Base-by-base conservation (phyloP, 2,329 filamentous ascomycete genomes). In the Aspergillus sp. region DNA sequence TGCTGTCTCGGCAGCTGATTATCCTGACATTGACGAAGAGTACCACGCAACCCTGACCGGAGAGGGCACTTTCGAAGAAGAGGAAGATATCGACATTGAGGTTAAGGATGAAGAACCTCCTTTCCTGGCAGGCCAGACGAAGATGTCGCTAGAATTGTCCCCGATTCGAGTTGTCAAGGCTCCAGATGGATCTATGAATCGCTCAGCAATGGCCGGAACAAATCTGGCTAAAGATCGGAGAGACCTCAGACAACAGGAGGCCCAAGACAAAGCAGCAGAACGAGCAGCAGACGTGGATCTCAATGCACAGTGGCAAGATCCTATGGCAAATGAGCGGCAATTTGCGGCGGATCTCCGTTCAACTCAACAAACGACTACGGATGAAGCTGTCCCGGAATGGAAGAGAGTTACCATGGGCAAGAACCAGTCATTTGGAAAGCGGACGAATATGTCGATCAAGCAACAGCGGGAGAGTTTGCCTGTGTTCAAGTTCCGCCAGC, bases 101-200 rank as follows among this genome's bases (percentile, higher is more conserved):
- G 90, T 99, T 31, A 86, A 89, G 64, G 95, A 99, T 61, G 95
- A 99, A 67, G 95, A 99, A 69, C 96, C 95, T 0, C 95, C 95
- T 0, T 99, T 99, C 80, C 76, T 99, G 62, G 90, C 91, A 15
- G 95, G 95, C 4, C 96, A 99, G 73, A 99, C 95, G 0, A 97
- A 97, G 70, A 93, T 96, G 71, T 96, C 92, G 9, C 81, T 99
- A 8, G 95, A 99, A 69, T 79, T 99, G 4, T 97, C 93, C 2
- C 95, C 95, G 0, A 99, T 99, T 61, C 85, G 96, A 63, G 93
- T 99, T 21, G 91, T 99, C 66, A 98, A 98, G 75, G 95, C 95
- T 1, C 96, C 95, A 0, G 95, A 99, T 74, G 95, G 95, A n/a
- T 98, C 93, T 4, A 87, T 99, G 75, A 99, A 99, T 72, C 85